phyloP scores from a whole-genome alignment of 306 rosid genomes.

The Fragaria ananassa region DNA sequence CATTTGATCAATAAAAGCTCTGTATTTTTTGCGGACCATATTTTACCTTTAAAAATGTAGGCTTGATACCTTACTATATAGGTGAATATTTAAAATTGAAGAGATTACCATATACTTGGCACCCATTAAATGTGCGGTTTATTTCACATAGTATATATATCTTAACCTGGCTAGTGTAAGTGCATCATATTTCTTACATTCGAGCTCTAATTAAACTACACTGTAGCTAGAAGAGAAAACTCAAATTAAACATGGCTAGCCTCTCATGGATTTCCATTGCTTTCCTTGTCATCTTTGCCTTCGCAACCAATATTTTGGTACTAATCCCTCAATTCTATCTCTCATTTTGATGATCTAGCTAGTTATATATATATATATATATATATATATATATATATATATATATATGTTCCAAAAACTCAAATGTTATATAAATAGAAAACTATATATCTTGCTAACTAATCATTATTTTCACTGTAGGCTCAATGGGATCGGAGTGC shows the following conservation, averaged over 20 bases:
- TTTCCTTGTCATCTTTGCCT: constrained; percentile 4
- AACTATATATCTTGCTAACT: background rate
- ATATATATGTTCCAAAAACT: background rate
- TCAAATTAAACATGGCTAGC: background rate
- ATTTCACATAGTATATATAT: background rate
- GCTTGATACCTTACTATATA: background rate
- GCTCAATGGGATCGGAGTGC: background rate
- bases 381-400: background rate
- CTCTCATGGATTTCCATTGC: constrained; percentile 1
- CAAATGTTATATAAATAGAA: too few species aligned
- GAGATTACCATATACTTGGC: background rate
- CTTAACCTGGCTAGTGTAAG: background rate
- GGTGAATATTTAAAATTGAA: background rate
- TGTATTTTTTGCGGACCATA: too few species aligned
- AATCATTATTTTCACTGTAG: background rate
- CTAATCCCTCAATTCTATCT: background rate
- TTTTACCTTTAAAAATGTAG: background rate
- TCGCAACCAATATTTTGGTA: background rate
- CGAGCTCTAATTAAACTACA: background rate
- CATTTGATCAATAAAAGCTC: too few species aligned
- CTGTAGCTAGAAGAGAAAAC: background rate
- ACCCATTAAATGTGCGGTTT: background rate
- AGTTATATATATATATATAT: background rate
- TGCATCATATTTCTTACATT: background rate
- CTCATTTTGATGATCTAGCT: background rate